Conservation (phyloP, 768 basidiomycete species). For the Suillus subluteus region DNA sequence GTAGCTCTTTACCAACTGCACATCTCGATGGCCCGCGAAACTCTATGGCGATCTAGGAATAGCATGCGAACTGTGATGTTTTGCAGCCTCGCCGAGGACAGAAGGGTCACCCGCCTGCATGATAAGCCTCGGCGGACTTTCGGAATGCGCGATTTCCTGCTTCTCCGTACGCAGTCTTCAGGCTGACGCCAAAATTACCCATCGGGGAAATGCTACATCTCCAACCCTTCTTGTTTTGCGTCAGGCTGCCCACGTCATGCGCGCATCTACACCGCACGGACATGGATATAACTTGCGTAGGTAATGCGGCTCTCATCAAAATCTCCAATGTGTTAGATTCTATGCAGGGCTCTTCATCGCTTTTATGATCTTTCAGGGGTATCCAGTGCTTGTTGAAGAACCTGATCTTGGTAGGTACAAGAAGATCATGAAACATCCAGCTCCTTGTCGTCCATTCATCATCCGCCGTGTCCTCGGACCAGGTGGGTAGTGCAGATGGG, state of each 20-base stretch:
- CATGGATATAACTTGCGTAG: neutral
- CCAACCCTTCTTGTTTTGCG: neutral
- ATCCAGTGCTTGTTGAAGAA: neutral
- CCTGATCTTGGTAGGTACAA: neutral
- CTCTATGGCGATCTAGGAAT: neutral
- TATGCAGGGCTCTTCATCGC: neutral
- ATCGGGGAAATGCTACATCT: neutral
- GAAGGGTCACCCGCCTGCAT: neutral
- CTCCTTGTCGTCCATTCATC: neutral
- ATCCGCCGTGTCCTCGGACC: neutral
- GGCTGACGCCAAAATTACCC: neutral
- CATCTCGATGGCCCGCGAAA: neutral
- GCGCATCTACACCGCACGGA: neutral
- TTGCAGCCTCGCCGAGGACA: neutral
- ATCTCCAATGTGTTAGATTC: neutral
- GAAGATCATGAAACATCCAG: neutral
- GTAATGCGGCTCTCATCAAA: neutral
- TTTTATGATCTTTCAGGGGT: neutral
- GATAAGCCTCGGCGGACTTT: neutral
- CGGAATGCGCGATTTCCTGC: neutral
- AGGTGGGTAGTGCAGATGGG: neutral
- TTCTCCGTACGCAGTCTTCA: neutral
- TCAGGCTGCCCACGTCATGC: neutral
- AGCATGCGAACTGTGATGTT: neutral
- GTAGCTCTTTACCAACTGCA: neutral